Evolutionary conservation across 2,329 filamentous ascomycete genomes (phyloP), one percentile per base, ranked within the genome.

Genomic region (Phialophora verrucosa): DNA sequence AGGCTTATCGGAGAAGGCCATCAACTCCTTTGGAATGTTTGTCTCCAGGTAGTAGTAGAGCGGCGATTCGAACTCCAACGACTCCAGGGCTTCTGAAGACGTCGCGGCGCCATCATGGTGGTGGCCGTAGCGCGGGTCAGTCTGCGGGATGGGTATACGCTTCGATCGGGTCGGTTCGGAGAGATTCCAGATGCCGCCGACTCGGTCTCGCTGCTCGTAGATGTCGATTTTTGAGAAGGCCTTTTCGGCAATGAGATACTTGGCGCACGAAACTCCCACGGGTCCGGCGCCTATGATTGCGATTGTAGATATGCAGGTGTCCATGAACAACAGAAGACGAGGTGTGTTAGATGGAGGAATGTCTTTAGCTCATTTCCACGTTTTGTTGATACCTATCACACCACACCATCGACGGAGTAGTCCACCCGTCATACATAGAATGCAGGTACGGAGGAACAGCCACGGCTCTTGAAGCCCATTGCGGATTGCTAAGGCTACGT

Each of bases 141-240:
- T 74, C 2, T 85, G 85, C 29, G 87, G 85, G n/a, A 87, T 87
- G 75, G 93, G 90, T 7, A 93, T 92, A 55, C 71, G 83, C 71
- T 74, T 73, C 59, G 57, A 74, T 23, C 50, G 84, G 66, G 75
- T 80, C 68, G 75, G 82, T 74, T 53, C 78, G 63, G 77, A 83
- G 78, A 31, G 93, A 74, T 92, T 90, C 94, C 94, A 98, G 10
- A 95, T 87, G 1, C 95, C 94, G 64, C 93, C 94, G 6, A 90
- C 85, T 56, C 87, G 84, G 53, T 84, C 81, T 70, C 92, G 88
- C 78, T 97, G 92, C 78, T 98, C 95, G 74, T 91, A 96, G 47
- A 97, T 78, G 66, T 88, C 86, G 66, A 98, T 88, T 32, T 82
- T 84, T 12, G 87, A 80, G 74, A 95, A 95, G 1, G 76, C 82